These are phyloP conservation scores for Cutaneotrichosporon curvatum DNA, from an alignment of 1,284 basidiomycete genomes.

Conservation along the genomic window DNA sequence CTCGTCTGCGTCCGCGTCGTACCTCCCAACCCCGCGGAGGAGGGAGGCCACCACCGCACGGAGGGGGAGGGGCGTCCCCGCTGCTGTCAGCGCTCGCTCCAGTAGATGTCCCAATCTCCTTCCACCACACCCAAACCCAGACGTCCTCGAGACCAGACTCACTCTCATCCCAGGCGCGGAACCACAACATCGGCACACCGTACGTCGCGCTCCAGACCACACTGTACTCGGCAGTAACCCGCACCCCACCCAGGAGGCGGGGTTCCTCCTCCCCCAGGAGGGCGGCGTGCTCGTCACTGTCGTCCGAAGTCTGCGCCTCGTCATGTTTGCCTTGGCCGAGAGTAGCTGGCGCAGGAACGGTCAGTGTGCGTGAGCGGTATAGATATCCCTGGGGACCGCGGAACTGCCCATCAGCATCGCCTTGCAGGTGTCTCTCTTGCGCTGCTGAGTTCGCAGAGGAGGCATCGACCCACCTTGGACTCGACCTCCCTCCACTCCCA, in stretches of 20 bases:
- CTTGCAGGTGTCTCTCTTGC: not conserved
- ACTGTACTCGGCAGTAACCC: constrained; percentile 14
- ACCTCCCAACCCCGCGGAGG: constrained; percentile 2
- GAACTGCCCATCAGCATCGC: constrained; percentile 9
- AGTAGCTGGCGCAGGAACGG: too few relatives aligned
- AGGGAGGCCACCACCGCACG: constrained; percentile 5
- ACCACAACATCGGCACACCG: constrained; percentile 27
- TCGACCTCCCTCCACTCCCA: constrained; percentile 23
- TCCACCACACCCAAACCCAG: not conserved
- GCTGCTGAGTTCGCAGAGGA: too few relatives aligned
- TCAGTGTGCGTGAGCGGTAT: constrained; percentile 10
- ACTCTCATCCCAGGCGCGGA: constrained; percentile 31
- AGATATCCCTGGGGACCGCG: constrained; percentile 24
- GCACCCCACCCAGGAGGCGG: not conserved
- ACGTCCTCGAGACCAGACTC: constrained; percentile 8
- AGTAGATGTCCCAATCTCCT: not conserved
- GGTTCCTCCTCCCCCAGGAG: not conserved
- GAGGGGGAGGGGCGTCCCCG: constrained; percentile 22
- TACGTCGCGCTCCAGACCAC: constrained; percentile 30
- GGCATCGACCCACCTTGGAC: constrained; percentile 12
- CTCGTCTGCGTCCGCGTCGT: not conserved
- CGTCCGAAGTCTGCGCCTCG: constrained; percentile 1
- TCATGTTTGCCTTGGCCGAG: not conserved
- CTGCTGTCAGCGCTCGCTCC: constrained; percentile 13
- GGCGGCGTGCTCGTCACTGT: constrained; percentile 11